Conservation (phyloP, 2,329 filamentous ascomycete genomes). For the Aspergillus tubingensis region DNA sequence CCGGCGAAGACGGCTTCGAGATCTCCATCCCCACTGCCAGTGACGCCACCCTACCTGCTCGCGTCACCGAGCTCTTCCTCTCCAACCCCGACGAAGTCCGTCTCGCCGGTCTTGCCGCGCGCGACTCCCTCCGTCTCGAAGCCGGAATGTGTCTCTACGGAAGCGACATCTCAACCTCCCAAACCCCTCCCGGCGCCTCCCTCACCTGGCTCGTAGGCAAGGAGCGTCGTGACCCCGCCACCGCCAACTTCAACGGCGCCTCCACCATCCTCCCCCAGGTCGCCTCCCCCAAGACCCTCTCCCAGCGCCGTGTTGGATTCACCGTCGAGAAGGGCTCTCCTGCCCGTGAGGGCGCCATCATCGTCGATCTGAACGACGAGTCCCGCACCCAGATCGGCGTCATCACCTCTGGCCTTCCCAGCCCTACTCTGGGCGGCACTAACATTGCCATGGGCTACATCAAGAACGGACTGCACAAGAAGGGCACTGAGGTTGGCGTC, state of each 20-base stretch:
- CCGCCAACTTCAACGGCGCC: conserved; percentile 80
- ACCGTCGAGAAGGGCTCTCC: conserved; percentile 77
- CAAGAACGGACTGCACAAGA: conserved; percentile 77
- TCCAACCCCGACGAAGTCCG: conserved; percentile 66
- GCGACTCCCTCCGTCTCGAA: conserved; percentile 90
- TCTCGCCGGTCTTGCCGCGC: conserved; percentile 83
- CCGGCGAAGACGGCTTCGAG: conserved; percentile 97
- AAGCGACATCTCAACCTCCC: conserved; percentile 86
- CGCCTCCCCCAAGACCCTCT: conserved; percentile 59
- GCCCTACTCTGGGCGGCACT: conserved; percentile 73
- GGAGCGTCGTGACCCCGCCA: conserved; percentile 60
- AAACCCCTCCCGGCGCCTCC: conserved; percentile 67
- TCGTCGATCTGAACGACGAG: conserved; percentile 61
- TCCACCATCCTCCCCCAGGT: conserved; percentile 77
- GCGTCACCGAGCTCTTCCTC: conserved; percentile 70
- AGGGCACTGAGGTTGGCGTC: conserved; percentile 77
- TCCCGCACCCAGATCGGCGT: conserved; percentile 68
- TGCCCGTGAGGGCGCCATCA: conserved; percentile 82
- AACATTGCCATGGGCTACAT: conserved; percentile 98
- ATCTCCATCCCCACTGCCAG: conserved; percentile 75
- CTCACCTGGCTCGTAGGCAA: conserved; percentile 83
- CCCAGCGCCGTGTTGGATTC: conserved; percentile 76
- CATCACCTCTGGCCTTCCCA: conserved; percentile 88
- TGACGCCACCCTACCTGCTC: conserved; percentile 48
- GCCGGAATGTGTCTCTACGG: conserved; percentile 99